phyloP scores from a whole-genome alignment of 192 early-diverging fungal species.

The Entomortierella beljakovae region DNA sequence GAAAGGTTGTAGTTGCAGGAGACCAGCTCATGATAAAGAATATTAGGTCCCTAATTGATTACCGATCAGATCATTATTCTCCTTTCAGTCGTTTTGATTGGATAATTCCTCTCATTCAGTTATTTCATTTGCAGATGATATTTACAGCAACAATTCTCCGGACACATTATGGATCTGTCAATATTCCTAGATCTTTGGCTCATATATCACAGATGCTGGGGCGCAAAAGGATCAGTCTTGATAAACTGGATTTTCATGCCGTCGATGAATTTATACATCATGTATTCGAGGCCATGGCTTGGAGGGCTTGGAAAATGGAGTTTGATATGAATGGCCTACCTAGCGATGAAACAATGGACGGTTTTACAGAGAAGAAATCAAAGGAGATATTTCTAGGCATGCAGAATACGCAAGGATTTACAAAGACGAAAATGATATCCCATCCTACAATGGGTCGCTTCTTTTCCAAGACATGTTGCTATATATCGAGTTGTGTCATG shows the following conservation, averaged over 20 bases:
- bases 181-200: not conserved
- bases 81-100: not conserved
- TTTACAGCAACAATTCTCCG: slow-evolving; percentile 9
- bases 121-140: slow-evolving; percentile 26
- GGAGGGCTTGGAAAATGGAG: slow-evolving; percentile 4
- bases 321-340: not conserved
- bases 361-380: not conserved
- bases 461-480: slow-evolving; percentile 20
- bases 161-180: slow-evolving; percentile 11
- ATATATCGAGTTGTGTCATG: slow-evolving; percentile 16
- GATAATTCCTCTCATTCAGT: slow-evolving; percentile 5
- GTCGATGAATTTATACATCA: slow-evolving; percentile 9
- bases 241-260: slow-evolving; percentile 13
- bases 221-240: slow-evolving; percentile 1
- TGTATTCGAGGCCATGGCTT: slow-evolving; percentile 15
- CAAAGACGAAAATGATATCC: not conserved
- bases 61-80: not conserved
- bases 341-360: not conserved
- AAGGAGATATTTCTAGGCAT: not conserved
- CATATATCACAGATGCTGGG: not conserved
- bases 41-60: not conserved
- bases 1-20: slow-evolving; percentile 7
- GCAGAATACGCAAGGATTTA: not conserved
- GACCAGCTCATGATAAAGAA: slow-evolving; percentile 12
- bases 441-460: slow-evolving; percentile 1